Conservation (phyloP, 345 rosid genomes). For the Zanthoxylum bungeanum region DNA sequence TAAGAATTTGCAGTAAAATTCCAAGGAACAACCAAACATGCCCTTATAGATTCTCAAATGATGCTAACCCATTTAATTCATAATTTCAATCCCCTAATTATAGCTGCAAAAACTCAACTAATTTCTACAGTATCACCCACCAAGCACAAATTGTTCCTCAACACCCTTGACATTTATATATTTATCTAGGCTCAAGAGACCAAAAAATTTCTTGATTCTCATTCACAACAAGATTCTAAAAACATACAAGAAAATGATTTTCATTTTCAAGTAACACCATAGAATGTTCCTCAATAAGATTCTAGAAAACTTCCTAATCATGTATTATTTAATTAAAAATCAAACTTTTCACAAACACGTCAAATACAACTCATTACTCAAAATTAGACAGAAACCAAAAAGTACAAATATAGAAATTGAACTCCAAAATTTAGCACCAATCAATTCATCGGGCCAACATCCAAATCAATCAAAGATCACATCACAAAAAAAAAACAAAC, state of each 20-base stretch:
- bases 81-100: neutral
- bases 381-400: neutral
- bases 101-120: neutral
- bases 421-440: neutral
- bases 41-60: neutral
- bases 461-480: slow-evolving; percentile 10
- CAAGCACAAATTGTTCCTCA: neutral
- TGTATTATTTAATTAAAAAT: neutral
- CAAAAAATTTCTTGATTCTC: slow-evolving; percentile 1
- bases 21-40: slow-evolving; percentile 4
- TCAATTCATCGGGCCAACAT: neutral
- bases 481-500: slow-evolving; percentile 4
- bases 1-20: neutral
- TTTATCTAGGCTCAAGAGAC: neutral
- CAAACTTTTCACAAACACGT: neutral
- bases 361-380: neutral
- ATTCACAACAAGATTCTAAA: slow-evolving; percentile 9
- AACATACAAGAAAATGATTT: neutral
- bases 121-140: neutral
- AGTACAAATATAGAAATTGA: neutral
- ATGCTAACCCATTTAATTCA: neutral
- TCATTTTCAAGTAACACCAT: neutral
- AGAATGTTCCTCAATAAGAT: neutral
- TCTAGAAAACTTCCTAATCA: neutral
- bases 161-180: neutral